Conservation (phyloP, 1,284 basidiomycete species). For the Psilocybe mexicana region DNA sequence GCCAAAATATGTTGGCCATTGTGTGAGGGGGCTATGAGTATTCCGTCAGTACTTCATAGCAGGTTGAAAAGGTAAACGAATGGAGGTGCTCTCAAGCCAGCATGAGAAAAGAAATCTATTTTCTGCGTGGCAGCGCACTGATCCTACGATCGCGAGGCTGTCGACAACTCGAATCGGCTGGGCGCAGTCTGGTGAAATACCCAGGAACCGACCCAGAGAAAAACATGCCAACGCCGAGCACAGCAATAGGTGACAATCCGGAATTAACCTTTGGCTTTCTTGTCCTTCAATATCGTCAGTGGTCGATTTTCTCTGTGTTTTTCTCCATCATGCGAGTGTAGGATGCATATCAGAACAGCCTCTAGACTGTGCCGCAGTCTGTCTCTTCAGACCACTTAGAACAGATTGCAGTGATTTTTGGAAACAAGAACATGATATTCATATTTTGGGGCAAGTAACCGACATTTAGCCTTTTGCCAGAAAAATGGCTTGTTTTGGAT, state of each 20-base stretch:
- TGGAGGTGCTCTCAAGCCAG: background rate
- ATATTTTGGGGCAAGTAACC: background rate
- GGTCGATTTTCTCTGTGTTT: background rate
- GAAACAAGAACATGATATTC: no score
- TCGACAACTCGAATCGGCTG: background rate
- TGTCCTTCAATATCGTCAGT: no score
- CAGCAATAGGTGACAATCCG: background rate
- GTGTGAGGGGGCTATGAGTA: constrained; percentile 2
- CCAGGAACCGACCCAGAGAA: background rate
- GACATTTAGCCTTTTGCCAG: background rate
- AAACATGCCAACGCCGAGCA: background rate
- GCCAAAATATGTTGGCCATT: constrained; percentile 46
- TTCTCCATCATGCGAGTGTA: no score
- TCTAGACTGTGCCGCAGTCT: background rate
- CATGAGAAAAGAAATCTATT: constrained; percentile 2
- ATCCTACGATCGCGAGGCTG: background rate
- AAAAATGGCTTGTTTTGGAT: background rate
- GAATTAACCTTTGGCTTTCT: background rate
- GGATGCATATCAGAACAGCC: no score
- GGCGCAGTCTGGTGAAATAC: background rate
- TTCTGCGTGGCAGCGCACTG: background rate
- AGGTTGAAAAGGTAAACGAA: background rate
- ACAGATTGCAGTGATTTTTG: no score
- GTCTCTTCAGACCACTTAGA: background rate
- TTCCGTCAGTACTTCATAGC: background rate